phyloP scores from a whole-genome alignment of 306 rosid species.

The Elaeagnus macrophylla region DNA sequence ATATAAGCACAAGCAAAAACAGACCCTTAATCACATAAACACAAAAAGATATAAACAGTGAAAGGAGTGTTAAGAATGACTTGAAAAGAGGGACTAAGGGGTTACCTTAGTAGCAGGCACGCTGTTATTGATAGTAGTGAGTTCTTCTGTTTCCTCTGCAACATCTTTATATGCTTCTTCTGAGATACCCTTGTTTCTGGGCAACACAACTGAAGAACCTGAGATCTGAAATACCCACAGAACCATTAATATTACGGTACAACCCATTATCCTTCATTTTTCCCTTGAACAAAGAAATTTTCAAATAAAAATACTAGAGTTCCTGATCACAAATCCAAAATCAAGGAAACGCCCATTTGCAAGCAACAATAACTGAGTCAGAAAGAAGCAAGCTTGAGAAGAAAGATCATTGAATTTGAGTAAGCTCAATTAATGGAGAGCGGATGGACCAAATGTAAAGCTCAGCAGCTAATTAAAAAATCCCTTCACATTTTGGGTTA shows the following conservation, averaged over 20 bases:
- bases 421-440: too few relatives aligned
- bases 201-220: conserved; percentile 50
- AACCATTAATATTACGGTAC: not conserved
- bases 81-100: conserved; percentile 5
- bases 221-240: conserved; percentile 43
- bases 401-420: too few relatives aligned
- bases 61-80: conserved; percentile 14
- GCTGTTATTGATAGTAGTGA: conserved; percentile 17
- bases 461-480: too few relatives aligned
- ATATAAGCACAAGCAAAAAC: too few relatives aligned
- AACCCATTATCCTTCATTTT: not conserved
- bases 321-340: not conserved
- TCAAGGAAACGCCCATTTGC: not conserved
- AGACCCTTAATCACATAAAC: too few relatives aligned
- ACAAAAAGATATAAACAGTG: not conserved
- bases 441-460: too few relatives aligned
- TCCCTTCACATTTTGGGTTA: too few relatives aligned
- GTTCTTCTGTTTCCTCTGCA: conserved; percentile 34
- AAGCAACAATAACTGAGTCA: too few relatives aligned
- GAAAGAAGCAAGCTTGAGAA: too few relatives aligned
- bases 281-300: not conserved
- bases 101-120: conserved; percentile 65
- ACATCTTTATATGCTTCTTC: conserved; percentile 20
- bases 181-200: conserved; percentile 25
- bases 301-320: not conserved